These are phyloP conservation scores for Scenedesmus sp. DNA, from an alignment of 163 green algal species.

Conservation along the genomic window DNA sequence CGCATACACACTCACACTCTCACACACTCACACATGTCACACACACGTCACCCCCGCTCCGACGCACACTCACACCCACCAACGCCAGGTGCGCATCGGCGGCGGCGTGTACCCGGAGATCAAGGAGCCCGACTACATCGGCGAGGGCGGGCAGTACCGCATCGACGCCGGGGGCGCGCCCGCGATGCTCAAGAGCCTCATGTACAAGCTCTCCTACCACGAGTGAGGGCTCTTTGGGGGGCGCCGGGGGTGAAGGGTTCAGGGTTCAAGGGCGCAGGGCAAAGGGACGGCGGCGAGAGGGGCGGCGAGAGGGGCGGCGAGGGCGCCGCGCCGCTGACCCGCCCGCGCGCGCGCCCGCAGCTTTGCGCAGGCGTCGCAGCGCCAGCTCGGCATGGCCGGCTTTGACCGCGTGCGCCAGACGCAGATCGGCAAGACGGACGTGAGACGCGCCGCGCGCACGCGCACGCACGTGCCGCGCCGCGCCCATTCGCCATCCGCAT, in stretches of 20 bases:
- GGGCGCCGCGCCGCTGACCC: too few species aligned
- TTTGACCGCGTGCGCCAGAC: constrained; percentile 75
- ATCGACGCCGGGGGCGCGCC: constrained; percentile 78
- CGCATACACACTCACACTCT: background rate
- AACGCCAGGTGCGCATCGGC: constrained; percentile 78
- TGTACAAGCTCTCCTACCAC: constrained; percentile 98
- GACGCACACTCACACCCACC: too few species aligned
- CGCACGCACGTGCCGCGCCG: too few species aligned
- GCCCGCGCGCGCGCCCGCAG: constrained; percentile 44
- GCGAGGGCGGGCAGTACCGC: constrained; percentile 74
- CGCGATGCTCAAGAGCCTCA: constrained; percentile 87
- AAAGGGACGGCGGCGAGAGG: too few species aligned
- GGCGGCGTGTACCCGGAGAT: constrained; percentile 94
- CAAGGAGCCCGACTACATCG: constrained; percentile 89
- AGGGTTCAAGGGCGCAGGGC: too few species aligned
- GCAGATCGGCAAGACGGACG: constrained; percentile 70
- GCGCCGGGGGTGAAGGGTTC: too few species aligned
- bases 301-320: too few species aligned
- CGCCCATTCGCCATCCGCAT: too few species aligned
- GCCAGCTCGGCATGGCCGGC: constrained; percentile 60
- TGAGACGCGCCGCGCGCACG: constrained; percentile 33
- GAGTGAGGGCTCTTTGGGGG: constrained; percentile 63
- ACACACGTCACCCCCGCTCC: too few species aligned
- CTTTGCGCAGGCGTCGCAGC: constrained; percentile 76
- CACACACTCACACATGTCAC: too few species aligned